Conservation (phyloP, 305 asterid genomes). For the Euphrasia arctica region DNA sequence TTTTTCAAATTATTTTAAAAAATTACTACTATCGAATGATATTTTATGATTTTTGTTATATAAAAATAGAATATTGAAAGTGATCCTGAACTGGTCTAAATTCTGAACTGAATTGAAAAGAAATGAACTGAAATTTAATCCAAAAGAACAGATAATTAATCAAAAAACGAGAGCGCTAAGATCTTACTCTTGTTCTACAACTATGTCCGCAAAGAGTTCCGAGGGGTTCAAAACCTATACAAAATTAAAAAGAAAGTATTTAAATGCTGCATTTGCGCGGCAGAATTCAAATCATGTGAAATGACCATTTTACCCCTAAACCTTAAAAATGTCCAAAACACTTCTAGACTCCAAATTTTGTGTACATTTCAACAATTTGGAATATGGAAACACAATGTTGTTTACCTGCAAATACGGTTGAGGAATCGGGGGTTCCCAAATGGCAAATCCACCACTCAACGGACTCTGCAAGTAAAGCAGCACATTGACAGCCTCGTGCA, state of each 20-base stretch:
- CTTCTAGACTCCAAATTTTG: too few relatives aligned
- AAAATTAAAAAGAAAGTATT: neutral
- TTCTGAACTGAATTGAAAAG: too few relatives aligned
- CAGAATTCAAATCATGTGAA: too few relatives aligned
- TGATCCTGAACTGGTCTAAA: too few relatives aligned
- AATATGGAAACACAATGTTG: neutral
- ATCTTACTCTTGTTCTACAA: constrained; percentile 75
- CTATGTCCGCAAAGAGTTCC: constrained; percentile 81
- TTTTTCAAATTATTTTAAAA: too few relatives aligned
- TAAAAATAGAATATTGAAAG: too few relatives aligned
- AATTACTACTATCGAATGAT: too few relatives aligned
- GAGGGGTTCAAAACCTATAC: constrained; percentile 73
- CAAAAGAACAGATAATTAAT: too few relatives aligned
- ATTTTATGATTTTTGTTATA: too few relatives aligned
- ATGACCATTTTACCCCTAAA: too few relatives aligned
- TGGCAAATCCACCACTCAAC: constrained; percentile 67
- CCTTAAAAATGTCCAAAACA: too few relatives aligned
- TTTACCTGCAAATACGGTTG: constrained; percentile 65
- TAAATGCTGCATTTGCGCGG: neutral
- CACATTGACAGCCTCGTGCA: constrained; percentile 67
- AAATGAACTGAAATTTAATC: too few relatives aligned
- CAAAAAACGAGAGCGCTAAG: neutral
- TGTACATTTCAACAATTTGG: neutral
- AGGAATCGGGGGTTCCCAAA: constrained; percentile 89
- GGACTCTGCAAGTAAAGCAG: constrained; percentile 69